phyloP scores from a whole-genome alignment of 257 asterid species.

The Penstemon eatonii region DNA sequence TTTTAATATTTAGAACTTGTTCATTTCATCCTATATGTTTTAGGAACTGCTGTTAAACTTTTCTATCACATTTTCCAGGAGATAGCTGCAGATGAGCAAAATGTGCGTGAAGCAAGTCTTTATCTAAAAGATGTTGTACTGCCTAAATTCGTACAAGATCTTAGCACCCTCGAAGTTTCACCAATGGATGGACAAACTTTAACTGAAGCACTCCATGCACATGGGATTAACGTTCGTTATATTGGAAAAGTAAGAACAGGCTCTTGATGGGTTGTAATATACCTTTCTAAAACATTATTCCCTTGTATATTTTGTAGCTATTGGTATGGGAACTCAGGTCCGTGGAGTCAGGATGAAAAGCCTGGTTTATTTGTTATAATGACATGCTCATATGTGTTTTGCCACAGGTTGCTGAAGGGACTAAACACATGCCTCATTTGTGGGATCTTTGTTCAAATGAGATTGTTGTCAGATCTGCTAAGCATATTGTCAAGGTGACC shows the following conservation, averaged over 20 bases:
- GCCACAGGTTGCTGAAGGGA: conserved; percentile 82
- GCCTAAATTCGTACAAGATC: conserved; percentile 78
- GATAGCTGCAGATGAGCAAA: conserved; percentile 75
- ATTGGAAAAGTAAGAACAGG: conserved; percentile 68
- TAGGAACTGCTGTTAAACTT: conserved; percentile 18
- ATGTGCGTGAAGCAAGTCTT: conserved; percentile 71
- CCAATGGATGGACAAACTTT: conserved; percentile 97
- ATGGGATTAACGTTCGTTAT: conserved; percentile 88
- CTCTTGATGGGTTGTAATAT: conserved; percentile 20
- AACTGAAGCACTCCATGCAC: conserved; percentile 93
- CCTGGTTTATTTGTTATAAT: conserved; percentile 2
- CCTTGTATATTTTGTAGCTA: conserved; percentile 18
- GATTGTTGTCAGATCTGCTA: conserved; percentile 84
- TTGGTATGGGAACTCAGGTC: conserved; percentile 13
- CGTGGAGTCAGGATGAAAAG: conserved; percentile 1
- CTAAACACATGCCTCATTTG: conserved; percentile 77
- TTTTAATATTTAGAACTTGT: conserved; percentile 13
- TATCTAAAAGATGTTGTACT: conserved; percentile 70
- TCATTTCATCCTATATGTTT: conserved; percentile 14
- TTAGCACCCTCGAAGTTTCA: conserved; percentile 88
- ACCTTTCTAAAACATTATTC: conserved; percentile 20
- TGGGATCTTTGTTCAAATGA: conserved; percentile 90
- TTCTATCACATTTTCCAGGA: conserved; percentile 50
- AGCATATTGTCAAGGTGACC: conserved; percentile 83
- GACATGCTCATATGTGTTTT: conserved; percentile 13